Conservation (phyloP, 164 flowering plant genomes). For the Chloranthus sessilifolius region DNA sequence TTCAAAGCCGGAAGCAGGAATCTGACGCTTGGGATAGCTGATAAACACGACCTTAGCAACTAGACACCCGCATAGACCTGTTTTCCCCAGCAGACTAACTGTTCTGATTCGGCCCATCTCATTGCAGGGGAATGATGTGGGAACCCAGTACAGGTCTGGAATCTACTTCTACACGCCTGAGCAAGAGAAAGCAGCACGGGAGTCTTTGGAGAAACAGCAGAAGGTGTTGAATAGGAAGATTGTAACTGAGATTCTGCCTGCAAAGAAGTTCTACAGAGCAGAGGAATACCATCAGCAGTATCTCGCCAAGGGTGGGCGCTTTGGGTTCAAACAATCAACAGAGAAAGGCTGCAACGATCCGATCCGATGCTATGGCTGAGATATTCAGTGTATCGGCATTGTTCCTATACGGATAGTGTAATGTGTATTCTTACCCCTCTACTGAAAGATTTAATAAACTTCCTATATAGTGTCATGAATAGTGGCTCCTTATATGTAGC, state of each 20-base stretch:
- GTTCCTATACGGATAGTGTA: too few relatives aligned
- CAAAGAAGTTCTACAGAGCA: conserved; percentile 59
- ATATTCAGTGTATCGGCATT: too few relatives aligned
- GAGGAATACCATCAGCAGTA: conserved; percentile 77
- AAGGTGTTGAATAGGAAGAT: conserved; percentile 41
- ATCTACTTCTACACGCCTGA: conserved; percentile 66
- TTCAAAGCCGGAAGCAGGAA: too few relatives aligned
- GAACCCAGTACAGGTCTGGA: conserved; percentile 80
- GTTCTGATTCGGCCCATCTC: too few relatives aligned
- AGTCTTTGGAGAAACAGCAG: conserved; percentile 59
- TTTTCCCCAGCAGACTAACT: too few relatives aligned
- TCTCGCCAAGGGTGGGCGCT: conserved; percentile 57
- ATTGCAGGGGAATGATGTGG: conserved; percentile 81
- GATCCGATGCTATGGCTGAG: conserved; percentile 72
- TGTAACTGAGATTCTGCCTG: conserved; percentile 71
- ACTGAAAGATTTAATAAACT: too few relatives aligned
- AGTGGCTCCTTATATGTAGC: too few relatives aligned
- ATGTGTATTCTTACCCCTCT: too few relatives aligned
- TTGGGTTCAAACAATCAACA: conserved; percentile 54
- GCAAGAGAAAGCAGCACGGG: conserved; percentile 49
- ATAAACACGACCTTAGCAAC: too few relatives aligned
- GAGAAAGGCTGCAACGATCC: conserved; percentile 81
- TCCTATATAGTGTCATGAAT: too few relatives aligned
- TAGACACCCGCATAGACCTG: too few relatives aligned
- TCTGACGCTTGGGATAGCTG: too few relatives aligned